Evolutionary conservation across 805 yeast genomes (phyloP).

Genomic region (Scheffersomyces spartinae): DNA sequence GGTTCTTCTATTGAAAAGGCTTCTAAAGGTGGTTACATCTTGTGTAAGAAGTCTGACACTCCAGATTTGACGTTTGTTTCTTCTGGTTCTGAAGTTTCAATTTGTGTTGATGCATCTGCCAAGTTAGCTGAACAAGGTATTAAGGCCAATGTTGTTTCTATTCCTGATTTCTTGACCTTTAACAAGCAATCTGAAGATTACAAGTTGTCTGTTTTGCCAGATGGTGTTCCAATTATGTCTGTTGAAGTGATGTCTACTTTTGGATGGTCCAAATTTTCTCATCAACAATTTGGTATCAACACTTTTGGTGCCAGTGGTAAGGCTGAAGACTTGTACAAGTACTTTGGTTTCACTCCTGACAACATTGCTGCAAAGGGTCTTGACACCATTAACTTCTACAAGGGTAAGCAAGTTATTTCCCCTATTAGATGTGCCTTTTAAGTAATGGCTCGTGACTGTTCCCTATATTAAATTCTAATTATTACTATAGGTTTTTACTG

Average conservation of each 20-base stretch:
- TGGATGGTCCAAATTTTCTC: constrained; percentile 94
- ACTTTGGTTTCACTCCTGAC: constrained; percentile 85
- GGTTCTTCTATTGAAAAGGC: constrained; percentile 91
- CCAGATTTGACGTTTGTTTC: constrained; percentile 68
- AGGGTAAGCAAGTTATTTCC: constrained; percentile 59
- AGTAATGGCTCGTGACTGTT: too few relatives aligned
- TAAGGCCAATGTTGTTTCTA: constrained; percentile 74
- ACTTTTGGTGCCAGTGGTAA: constrained; percentile 96
- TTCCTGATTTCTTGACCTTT: constrained; percentile 89
- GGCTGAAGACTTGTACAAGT: constrained; percentile 69
- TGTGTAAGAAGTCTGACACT: constrained; percentile 40
- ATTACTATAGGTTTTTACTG: too few relatives aligned
- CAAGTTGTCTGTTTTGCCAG: constrained; percentile 81
- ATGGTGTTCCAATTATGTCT: constrained; percentile 85
- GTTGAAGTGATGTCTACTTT: constrained; percentile 86
- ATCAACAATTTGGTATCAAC: constrained; percentile 91
- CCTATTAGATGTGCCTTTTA: constrained; percentile 76
- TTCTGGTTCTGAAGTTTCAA: constrained; percentile 89
- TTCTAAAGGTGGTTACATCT: constrained; percentile 85
- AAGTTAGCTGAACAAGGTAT: constrained; percentile 52
- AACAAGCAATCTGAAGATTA: constrained; percentile 76
- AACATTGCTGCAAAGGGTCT: constrained; percentile 82
- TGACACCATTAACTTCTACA: constrained; percentile 71
- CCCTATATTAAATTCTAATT: too few relatives aligned
- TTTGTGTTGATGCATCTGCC: constrained; percentile 77